A percentile compares a stretch with the other conserved stretches of the same genome.
Conservation (phyloP, 2,329 filamentous ascomycete genomes). For the Talaromyces sp. region DNA sequence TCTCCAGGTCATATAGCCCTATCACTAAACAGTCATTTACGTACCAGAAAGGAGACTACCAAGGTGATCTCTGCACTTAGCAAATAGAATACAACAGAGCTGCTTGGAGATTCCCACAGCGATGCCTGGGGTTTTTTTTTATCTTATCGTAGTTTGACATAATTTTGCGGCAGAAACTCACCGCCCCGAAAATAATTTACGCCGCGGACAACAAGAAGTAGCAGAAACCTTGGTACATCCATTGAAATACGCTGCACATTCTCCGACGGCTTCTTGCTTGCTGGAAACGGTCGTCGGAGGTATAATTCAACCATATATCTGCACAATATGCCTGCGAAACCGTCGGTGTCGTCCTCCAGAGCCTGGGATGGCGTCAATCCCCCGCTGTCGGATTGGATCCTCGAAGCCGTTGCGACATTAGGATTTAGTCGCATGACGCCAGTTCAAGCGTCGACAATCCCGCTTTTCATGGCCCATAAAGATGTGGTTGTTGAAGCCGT, state of each 20-base stretch:
- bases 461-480: slow-evolving; percentile 81
- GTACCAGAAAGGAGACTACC: background rate
- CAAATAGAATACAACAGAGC: background rate
- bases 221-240: background rate
- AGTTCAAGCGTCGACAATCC: slow-evolving; percentile 88
- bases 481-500: slow-evolving; percentile 92
- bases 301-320: no score
- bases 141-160: no score
- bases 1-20: background rate
- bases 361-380: slow-evolving; percentile 66
- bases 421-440: slow-evolving; percentile 85
- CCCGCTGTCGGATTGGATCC: slow-evolving; percentile 71
- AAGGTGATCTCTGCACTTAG: background rate
- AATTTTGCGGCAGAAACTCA: slow-evolving; percentile 10
- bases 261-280: background rate
- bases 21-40: background rate
- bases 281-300: background rate
- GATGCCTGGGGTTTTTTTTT: background rate
- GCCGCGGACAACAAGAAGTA: background rate
- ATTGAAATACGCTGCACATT: background rate
- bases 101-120: background rate
- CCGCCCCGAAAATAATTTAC: slow-evolving; percentile 10
- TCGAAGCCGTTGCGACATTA: slow-evolving; percentile 77
- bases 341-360: slow-evolving; percentile 40
- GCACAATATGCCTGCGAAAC: slow-evolving; percentile 32